These are phyloP conservation scores for Anisodus tanguticus DNA, from an alignment of 257 asterid species.

Conservation along the genomic window DNA sequence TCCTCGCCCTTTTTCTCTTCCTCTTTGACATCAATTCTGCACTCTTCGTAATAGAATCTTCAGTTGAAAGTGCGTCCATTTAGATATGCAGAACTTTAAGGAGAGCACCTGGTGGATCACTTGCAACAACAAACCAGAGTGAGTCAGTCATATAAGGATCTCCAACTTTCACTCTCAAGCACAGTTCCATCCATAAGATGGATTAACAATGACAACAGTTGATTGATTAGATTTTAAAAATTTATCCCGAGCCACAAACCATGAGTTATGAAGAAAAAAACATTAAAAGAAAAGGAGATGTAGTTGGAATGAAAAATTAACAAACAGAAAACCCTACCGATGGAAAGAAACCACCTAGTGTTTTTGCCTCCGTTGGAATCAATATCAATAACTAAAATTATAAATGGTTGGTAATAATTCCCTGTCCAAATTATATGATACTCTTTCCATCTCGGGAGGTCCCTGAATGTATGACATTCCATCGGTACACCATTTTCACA, in stretches of 20 bases:
- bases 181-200: neutral
- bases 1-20: constrained; percentile 31
- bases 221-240: neutral
- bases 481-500: neutral
- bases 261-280: neutral
- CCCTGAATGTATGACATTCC: neutral
- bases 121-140: constrained; percentile 1
- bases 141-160: constrained; percentile 4
- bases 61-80: constrained; percentile 34
- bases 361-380: neutral
- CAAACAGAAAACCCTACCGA: neutral
- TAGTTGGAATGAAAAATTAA: neutral
- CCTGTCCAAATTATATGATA: neutral
- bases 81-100: constrained; percentile 14
- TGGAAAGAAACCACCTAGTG: neutral
- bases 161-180: constrained; percentile 14
- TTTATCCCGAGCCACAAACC: neutral
- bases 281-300: neutral
- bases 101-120: constrained; percentile 14
- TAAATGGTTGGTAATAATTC: neutral
- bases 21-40: constrained; percentile 30
- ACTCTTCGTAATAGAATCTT: constrained; percentile 12
- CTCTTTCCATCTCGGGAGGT: neutral
- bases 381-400: neutral
- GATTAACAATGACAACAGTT: neutral